Conservation (phyloP, 352 stramenopile species). For the Phytophthora ramorum region DNA sequence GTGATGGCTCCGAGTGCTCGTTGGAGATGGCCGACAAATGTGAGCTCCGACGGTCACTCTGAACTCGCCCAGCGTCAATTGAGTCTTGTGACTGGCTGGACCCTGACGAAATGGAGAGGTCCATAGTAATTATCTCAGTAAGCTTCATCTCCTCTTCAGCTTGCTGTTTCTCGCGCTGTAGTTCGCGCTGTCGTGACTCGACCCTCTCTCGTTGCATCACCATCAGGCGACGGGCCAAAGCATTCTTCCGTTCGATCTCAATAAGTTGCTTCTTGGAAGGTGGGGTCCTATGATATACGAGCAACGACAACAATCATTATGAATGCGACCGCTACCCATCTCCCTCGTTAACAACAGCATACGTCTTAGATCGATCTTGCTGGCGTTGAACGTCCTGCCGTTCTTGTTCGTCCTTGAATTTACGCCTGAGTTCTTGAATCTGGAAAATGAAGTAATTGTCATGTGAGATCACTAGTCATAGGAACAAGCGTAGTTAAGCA, state of each 20-base stretch:
- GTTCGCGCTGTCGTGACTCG: background rate
- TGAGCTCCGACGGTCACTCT: slow-evolving; percentile 14
- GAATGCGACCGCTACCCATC: background rate
- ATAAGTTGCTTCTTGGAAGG: slow-evolving; percentile 22
- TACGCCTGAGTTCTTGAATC: slow-evolving; percentile 14
- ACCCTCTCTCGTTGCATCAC: background rate
- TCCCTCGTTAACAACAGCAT: slow-evolving; percentile 2
- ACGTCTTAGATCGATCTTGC: slow-evolving; percentile 12
- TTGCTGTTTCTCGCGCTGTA: background rate
- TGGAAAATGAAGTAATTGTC: slow-evolving; percentile 8
- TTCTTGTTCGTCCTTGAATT: slow-evolving; percentile 10
- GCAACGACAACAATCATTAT: background rate
- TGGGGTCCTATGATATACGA: slow-evolving; percentile 19
- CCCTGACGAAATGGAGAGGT: slow-evolving; percentile 17
- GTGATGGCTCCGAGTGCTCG: slow-evolving; percentile 37
- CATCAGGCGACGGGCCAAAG: background rate
- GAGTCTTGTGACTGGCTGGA: slow-evolving; percentile 46
- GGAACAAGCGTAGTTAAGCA: background rate
- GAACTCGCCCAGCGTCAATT: slow-evolving; percentile 18
- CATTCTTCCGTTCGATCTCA: slow-evolving; percentile 10
- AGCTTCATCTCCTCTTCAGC: slow-evolving; percentile 5
- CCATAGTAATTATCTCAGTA: background rate
- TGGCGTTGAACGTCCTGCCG: slow-evolving; percentile 2
- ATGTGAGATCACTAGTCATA: background rate
- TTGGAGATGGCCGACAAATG: slow-evolving; percentile 31